phyloP scores from a whole-genome alignment of 163 green algal genomes.

The Chlamydomonas reinhardtii region DNA sequence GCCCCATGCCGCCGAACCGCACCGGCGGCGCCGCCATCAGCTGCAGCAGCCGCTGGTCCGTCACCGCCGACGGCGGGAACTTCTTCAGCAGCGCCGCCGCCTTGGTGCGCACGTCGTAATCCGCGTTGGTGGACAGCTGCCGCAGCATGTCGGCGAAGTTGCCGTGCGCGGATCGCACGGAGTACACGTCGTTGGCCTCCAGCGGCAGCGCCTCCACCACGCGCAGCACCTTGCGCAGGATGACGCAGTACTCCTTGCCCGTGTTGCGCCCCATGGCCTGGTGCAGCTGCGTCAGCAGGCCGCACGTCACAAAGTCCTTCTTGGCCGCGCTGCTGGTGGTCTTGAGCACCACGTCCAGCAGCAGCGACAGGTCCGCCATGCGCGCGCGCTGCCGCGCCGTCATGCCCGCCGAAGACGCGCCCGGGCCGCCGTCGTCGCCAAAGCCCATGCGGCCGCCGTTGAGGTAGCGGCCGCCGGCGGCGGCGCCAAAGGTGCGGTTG shows the following conservation, averaged over 20 bases:
- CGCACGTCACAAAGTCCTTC: conserved; percentile 82
- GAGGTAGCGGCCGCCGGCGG: conserved; percentile 37
- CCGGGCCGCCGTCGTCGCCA: background rate
- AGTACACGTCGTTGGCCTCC: conserved; percentile 78
- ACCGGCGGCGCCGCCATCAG: conserved; percentile 36
- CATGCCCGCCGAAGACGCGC: conserved; percentile 5
- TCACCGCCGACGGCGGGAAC: conserved; percentile 42
- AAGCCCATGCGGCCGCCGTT: conserved; percentile 12
- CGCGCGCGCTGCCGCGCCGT: conserved; percentile 81
- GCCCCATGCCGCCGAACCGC: conserved; percentile 25
- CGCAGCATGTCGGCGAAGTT: conserved; percentile 84
- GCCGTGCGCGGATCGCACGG: conserved; percentile 80
- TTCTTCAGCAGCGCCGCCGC: conserved; percentile 53
- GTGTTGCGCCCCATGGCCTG: conserved; percentile 62
- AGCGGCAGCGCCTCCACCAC: conserved; percentile 82
- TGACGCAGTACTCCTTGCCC: conserved; percentile 62
- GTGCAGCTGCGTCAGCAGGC: conserved; percentile 83
- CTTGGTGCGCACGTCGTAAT: conserved; percentile 56
- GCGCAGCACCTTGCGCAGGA: conserved; percentile 77
- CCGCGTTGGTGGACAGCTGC: conserved; percentile 57
- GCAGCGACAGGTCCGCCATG: conserved; percentile 88
- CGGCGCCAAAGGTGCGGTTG: conserved; percentile 3
- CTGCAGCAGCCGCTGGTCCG: conserved; percentile 48
- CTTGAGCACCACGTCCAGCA: conserved; percentile 89
- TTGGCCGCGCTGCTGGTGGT: conserved; percentile 71